A percentile compares a stretch with the other conserved stretches of the same genome.
Conservation (phyloP, 768 basidiomycete species). For the Trametes sanguinea region DNA sequence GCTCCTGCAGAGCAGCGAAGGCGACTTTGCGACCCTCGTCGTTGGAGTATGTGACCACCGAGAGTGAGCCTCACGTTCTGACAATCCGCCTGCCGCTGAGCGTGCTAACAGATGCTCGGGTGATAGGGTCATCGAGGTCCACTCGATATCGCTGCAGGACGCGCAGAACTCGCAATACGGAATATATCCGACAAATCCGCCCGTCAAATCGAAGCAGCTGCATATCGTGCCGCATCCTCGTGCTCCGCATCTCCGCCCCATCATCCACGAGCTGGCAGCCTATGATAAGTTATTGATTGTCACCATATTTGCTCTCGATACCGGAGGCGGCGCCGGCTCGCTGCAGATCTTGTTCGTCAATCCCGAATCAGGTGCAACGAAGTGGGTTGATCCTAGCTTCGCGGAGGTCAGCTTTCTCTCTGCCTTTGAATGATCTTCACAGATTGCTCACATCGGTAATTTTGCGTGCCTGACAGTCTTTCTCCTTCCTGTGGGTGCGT, state of each 20-base stretch:
- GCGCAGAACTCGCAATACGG: conserved; percentile 9
- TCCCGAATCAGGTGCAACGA: conserved; percentile 18
- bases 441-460: background rate
- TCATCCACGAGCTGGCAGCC: conserved; percentile 22
- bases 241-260: conserved; percentile 18
- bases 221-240: conserved; percentile 20
- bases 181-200: conserved; percentile 12
- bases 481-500: conserved; percentile 38
- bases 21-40: conserved; percentile 25
- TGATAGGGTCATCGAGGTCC: conserved; percentile 22
- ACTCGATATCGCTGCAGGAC: conserved; percentile 19
- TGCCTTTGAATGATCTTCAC: background rate
- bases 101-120: background rate
- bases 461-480: conserved; percentile 25
- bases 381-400: conserved; percentile 28
- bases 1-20: conserved; percentile 17
- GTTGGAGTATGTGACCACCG: conserved; percentile 25
- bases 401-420: conserved; percentile 28
- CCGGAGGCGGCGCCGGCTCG: conserved; percentile 21
- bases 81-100: background rate
- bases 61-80: conserved; percentile 25
- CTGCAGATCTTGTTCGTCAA: conserved; percentile 28
- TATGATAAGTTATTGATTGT: conserved; percentile 23
- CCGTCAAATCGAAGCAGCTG: conserved; percentile 15
- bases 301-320: conserved; percentile 25